A percentile compares a stretch with the other conserved stretches of the same genome.
Evolutionary conservation across 2,329 filamentous ascomycete genomes (phyloP).

Genomic region (Botrytis porri): DNA sequence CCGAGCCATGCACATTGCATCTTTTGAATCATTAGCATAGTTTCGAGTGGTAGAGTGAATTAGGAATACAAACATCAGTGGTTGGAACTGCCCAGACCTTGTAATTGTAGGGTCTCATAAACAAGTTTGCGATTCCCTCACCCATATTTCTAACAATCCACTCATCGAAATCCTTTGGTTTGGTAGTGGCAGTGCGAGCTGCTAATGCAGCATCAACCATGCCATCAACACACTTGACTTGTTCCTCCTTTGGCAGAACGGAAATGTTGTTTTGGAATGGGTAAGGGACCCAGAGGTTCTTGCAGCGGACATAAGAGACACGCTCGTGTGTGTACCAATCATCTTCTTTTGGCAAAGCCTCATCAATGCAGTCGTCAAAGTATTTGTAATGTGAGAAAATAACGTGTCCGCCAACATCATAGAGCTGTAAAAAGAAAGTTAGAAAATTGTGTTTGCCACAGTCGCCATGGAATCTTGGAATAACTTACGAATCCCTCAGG

Average conservation of each 20-base stretch:
- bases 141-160: constrained; percentile 96
- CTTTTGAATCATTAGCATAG: constrained; percentile 45
- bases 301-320: constrained; percentile 98
- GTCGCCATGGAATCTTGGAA: constrained; percentile 22
- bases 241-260: constrained; percentile 94
- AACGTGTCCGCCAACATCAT: constrained; percentile 71
- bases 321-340: constrained; percentile 99
- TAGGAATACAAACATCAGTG: constrained; percentile 67
- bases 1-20: constrained; percentile 99
- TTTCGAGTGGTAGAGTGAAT: no score
- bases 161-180: constrained; percentile 96
- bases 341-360: constrained; percentile 87
- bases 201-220: constrained; percentile 93
- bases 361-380: constrained; percentile 98
- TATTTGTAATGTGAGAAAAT: constrained; percentile 82
- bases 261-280: constrained; percentile 99
- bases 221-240: constrained; percentile 90
- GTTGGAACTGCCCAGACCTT: constrained; percentile 99
- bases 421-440: constrained; percentile 60
- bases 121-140: constrained; percentile 83
- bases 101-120: constrained; percentile 99
- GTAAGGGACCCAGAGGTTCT: constrained; percentile 94
- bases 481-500: constrained; percentile 92
- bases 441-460: constrained; percentile 23
- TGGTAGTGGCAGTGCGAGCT: constrained; percentile 79